Percentiles rank a stretch among this genome's conserved stretches.
phyloP scores from a whole-genome alignment of 2,329 filamentous ascomycete genomes.

The Aulographum hederae region DNA sequence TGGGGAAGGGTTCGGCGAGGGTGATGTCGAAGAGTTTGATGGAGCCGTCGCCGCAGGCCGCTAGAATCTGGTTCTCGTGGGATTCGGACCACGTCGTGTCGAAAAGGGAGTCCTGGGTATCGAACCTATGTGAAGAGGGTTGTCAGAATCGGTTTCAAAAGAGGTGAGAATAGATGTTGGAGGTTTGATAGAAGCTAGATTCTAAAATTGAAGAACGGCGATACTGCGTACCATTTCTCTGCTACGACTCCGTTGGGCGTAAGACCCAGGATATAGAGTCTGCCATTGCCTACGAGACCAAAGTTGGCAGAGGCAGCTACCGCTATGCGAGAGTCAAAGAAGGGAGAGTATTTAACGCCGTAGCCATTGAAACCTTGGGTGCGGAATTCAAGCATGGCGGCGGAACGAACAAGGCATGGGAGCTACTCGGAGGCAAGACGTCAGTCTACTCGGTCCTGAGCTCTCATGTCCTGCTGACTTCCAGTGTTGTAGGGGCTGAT shows the following conservation, averaged over 20 bases:
- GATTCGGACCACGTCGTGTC: slow-evolving; percentile 91
- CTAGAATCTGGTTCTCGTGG: slow-evolving; percentile 85
- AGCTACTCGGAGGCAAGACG: too few species aligned
- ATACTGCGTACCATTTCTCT: slow-evolving; percentile 49
- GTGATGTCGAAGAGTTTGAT: slow-evolving; percentile 85
- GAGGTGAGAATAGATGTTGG: neutral
- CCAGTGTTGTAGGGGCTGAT: too few species aligned
- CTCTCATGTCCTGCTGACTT: too few species aligned
- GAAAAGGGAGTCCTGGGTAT: slow-evolving; percentile 93
- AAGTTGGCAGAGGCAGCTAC: slow-evolving; percentile 88
- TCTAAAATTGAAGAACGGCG: too few species aligned
- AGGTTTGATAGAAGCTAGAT: slow-evolving; percentile 1
- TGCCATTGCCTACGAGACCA: slow-evolving; percentile 89
- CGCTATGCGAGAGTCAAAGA: slow-evolving; percentile 87
- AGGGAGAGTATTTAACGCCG: slow-evolving; percentile 94
- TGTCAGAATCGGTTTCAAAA: neutral
- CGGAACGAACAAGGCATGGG: too few species aligned
- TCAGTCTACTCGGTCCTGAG: too few species aligned
- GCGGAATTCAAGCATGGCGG: slow-evolving; percentile 74
- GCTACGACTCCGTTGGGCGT: slow-evolving; percentile 69
- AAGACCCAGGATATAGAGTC: slow-evolving; percentile 67
- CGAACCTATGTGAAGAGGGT: slow-evolving; percentile 43
- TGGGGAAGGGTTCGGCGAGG: slow-evolving; percentile 56
- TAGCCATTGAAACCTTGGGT: slow-evolving; percentile 92
- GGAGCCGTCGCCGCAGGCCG: slow-evolving; percentile 80